phyloP scores from a whole-genome alignment of 192 early-diverging fungal species.

The Allomyces macrogynus region DNA sequence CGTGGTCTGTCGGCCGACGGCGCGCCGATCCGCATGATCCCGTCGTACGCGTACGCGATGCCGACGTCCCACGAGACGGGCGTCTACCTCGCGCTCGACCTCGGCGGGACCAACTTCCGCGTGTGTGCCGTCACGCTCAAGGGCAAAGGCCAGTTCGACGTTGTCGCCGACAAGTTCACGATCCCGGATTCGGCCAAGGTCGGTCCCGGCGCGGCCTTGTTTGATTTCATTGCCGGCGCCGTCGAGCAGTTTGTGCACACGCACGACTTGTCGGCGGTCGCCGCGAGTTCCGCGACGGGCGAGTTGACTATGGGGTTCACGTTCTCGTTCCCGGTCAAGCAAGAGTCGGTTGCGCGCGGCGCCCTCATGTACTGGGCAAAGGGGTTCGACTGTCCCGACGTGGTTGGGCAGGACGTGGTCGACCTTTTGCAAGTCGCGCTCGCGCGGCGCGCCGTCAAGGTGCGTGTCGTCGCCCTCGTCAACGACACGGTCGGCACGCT shows the following conservation, averaged over 20 bases:
- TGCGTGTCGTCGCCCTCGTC: slow-evolving; percentile 65
- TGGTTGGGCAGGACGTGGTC: slow-evolving; percentile 67
- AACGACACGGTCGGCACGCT: slow-evolving; percentile 95
- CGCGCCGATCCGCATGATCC: slow-evolving; percentile 55
- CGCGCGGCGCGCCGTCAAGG: slow-evolving; percentile 43
- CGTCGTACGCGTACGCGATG: slow-evolving; percentile 60
- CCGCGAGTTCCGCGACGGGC: slow-evolving; percentile 27
- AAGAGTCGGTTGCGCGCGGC: slow-evolving; percentile 47
- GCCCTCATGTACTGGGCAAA: slow-evolving; percentile 61
- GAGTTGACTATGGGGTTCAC: slow-evolving; percentile 63
- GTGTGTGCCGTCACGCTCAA: slow-evolving; percentile 62
- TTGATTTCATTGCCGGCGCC: slow-evolving; percentile 65
- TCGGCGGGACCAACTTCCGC: slow-evolving; percentile 90
- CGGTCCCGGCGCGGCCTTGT: slow-evolving; percentile 42
- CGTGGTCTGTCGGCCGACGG: background rate
- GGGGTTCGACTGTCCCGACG: slow-evolving; percentile 57
- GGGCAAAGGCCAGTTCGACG: slow-evolving; percentile 44
- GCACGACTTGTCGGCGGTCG: slow-evolving; percentile 20
- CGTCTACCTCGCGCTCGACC: slow-evolving; percentile 70
- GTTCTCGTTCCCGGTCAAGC: slow-evolving; percentile 88
- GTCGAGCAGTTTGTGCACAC: slow-evolving; percentile 28
- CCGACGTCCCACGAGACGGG: slow-evolving; percentile 75
- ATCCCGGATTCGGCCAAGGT: slow-evolving; percentile 60
- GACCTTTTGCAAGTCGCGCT: slow-evolving; percentile 66
- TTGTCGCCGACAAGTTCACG: slow-evolving; percentile 50